Evolutionary conservation across 805 yeast genomes (phyloP), one percentile per base, ranked within the genome.

Genomic region (Wickerhamomyces ciferrii): DNA sequence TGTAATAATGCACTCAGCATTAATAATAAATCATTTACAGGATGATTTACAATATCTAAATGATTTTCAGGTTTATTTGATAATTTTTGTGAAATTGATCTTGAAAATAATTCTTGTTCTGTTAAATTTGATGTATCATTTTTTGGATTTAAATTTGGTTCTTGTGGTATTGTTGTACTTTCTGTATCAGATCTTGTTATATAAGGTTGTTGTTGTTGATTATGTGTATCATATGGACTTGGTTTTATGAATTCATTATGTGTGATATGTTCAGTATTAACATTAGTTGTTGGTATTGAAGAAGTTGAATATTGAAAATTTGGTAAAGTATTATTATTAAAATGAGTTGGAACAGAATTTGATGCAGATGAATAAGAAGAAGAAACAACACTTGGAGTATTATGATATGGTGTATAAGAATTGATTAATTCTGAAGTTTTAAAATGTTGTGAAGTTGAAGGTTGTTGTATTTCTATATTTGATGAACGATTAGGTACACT

Each of bases 1-100:
- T 89, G 89, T 45, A 92, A 70, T 44, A 92, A 71, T 8, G 95
- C 84, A 19, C 96, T 80, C 43, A 92, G 74, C 97, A 94, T 92
- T 40, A 81, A 65, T 39, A 94, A 72, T 24, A 94, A 74, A 52
- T 87, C 92, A 48, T 83, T 80, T 2, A 87, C 89, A 1, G 96
- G 91, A 60, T 82, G 87, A 39, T 83, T 84, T 11, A 89, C 90
- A 41, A 92, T 87, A 59, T 89, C 69, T 43, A 62, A 43, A 38
- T 57, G 62, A 2, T 42, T 47, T 23, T 42, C 25, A 35, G 48
- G 51, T 5, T 40, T n/a, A 15, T 14, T 15, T 15, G 35, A 29
- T 32, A 29, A 42, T 9, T 46, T 35, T 5, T 47, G 41, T 5
- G 41, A 27, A 7, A 15, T 18, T 4, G 41, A 19, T n/a, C 5